Conservation (phyloP, 2,329 filamentous ascomycete species). For the Calonectria honghensis region DNA sequence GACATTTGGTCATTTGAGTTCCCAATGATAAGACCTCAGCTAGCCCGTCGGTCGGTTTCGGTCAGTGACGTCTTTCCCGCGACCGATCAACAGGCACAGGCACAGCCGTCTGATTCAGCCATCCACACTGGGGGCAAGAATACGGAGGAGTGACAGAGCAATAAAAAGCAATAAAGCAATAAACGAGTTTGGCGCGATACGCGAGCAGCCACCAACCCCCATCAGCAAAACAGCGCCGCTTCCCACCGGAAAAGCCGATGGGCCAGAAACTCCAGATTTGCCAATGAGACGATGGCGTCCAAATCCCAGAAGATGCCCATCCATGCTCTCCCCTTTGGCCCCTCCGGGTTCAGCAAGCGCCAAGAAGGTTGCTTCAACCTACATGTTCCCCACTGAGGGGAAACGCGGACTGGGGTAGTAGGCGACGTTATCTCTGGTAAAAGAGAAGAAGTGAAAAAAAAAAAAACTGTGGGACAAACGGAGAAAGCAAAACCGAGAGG, state of each 20-base stretch:
- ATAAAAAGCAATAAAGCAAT: background rate
- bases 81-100: constrained; percentile 32
- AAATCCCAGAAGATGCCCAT: background rate
- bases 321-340: background rate
- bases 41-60: background rate
- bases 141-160: background rate
- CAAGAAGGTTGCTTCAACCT: constrained; percentile 2
- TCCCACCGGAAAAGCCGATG: constrained; percentile 29
- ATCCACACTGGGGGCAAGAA: background rate
- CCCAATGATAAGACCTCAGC: constrained; percentile 14
- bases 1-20: constrained; percentile 21
- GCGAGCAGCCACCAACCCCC: constrained; percentile 33
- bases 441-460: constrained; percentile 17
- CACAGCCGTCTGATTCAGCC: constrained; percentile 14
- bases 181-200: constrained; percentile 46
- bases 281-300: constrained; percentile 46
- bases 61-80: constrained; percentile 27
- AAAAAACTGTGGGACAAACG: constrained; percentile 37
- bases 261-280: constrained; percentile 22
- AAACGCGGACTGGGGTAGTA: background rate
- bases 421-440: constrained; percentile 42
- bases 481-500: background rate
- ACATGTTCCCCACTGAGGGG: constrained; percentile 32
- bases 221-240: background rate
- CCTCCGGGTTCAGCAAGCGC: background rate